Evolutionary conservation across 2,329 filamentous ascomycete genomes (phyloP), one percentile per base, ranked within the genome.

Genomic region (Diaporthe amygdali): DNA sequence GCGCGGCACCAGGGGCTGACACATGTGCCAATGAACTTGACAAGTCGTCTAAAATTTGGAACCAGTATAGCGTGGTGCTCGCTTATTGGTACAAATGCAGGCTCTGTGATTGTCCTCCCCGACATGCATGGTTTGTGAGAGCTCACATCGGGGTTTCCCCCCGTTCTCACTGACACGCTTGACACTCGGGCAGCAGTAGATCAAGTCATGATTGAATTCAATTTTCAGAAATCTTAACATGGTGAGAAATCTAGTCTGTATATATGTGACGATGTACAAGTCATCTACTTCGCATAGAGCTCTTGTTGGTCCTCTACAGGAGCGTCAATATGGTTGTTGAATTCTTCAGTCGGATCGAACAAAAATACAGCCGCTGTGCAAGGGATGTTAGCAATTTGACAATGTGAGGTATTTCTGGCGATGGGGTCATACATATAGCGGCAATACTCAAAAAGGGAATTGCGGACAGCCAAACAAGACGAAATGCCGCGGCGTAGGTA

Each of bases 271-370:
- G 3, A 7, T 39, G 6, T 1, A 3, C 12, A 17, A 37, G 9
- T 37, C 1, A 17, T 32, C 15, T 64, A 64, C 9, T 64, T 64
- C 1, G 44, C 37, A 47, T 64, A 64, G 30, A 64, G 41, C 7
- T 64, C 44, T 27, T 27, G 34, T 15, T 30, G 41, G 44, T 49
- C 44, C 59, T 82, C 81, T 3, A 79, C 75, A 2, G 81, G 81
- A 22, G 77, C 78, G 69, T 83, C 81, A 39, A 82, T 81, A 44
- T 77, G 78, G 74, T 78, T 81, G 70, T 80, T 82, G 73, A 82
- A 81, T 52, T 82, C 81, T 66, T 78, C 76, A 22, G 73, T 76
- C 1, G 78, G 79, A 56, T 83, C 81, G 14, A 78, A 71, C 8
- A 83, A 52, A 70, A 81, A 80, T 15, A 75, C 54, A 27, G 74